A percentile compares a stretch with the other conserved stretches of the same genome.
These are phyloP conservation scores for Fonsecaea multimorphosa DNA, from an alignment of 2,329 filamentous ascomycete genomes.

Conservation along the genomic window DNA sequence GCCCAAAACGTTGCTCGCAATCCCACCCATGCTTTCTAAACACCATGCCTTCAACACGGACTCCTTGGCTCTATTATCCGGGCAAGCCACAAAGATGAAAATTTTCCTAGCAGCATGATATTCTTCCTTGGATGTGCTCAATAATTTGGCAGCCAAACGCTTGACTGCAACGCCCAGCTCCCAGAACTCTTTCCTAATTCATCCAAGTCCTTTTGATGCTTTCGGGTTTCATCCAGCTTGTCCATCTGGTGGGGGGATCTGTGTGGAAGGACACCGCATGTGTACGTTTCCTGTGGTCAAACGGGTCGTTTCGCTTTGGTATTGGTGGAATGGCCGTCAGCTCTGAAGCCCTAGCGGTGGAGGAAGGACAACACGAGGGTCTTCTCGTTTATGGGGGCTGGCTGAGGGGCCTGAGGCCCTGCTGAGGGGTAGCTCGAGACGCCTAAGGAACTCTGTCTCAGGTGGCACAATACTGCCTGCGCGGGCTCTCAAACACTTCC, in stretches of 20 bases:
- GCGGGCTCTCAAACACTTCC: background rate
- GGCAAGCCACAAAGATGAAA: background rate
- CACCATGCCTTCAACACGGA: constrained; percentile 7
- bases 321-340: constrained; percentile 18
- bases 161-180: background rate
- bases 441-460: constrained; percentile 7
- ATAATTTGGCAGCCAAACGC: background rate
- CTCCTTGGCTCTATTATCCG: background rate
- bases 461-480: constrained; percentile 13
- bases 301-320: background rate
- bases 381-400: constrained; percentile 10
- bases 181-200: constrained; percentile 11
- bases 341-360: constrained; percentile 2
- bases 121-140: background rate
- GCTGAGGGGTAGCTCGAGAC: constrained; percentile 18
- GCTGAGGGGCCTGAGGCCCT: constrained; percentile 8
- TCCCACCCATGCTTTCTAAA: background rate
- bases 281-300: background rate
- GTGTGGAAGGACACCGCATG: background rate
- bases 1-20: constrained; percentile 6
- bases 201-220: background rate
- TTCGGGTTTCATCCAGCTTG: background rate
- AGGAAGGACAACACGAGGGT: background rate
- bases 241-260: background rate
- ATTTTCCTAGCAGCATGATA: constrained; percentile 1